Conservation (phyloP, 1,139 yeast genomes). For the Hansenula anomala region DNA sequence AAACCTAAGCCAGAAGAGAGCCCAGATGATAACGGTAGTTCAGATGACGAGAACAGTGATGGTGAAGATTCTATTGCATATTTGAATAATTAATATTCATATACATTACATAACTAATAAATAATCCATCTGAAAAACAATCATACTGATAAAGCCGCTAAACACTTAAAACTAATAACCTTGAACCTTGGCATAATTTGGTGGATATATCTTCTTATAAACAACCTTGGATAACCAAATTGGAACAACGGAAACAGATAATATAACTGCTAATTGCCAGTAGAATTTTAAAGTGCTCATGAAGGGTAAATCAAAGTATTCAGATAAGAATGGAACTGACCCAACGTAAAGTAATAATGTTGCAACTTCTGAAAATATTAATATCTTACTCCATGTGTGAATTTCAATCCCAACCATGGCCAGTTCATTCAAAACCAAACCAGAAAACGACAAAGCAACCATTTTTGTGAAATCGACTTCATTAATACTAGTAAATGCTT, state of each 20-base stretch:
- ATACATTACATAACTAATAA: too few relatives aligned
- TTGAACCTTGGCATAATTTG: conserved; percentile 96
- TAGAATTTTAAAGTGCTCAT: conserved; percentile 53
- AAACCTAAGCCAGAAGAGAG: conserved; percentile 25
- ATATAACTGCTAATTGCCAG: conserved; percentile 66
- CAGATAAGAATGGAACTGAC: conserved; percentile 77
- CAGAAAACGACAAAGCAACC: conserved; percentile 83
- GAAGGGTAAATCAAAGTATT: conserved; percentile 73
- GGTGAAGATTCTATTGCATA: too few relatives aligned
- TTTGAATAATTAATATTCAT: too few relatives aligned
- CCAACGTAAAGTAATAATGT: conserved; percentile 66
- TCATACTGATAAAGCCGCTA: too few relatives aligned
- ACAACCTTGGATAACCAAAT: conserved; percentile 83
- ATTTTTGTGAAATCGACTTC: conserved; percentile 53
- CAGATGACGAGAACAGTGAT: conserved; percentile 29
- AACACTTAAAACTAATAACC: conserved; percentile 34
- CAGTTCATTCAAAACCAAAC: conserved; percentile 78
- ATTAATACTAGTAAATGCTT: conserved; percentile 63
- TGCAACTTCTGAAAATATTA: conserved; percentile 68
- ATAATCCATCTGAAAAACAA: too few relatives aligned
- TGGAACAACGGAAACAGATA: conserved; percentile 74
- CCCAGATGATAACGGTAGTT: conserved; percentile 30
- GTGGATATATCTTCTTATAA: conserved; percentile 78
- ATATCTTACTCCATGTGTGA: conserved; percentile 79
- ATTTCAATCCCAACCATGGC: conserved; percentile 92